Conservation (phyloP, 2,329 filamentous ascomycete genomes). For the Aspergillus novofumigatus region DNA sequence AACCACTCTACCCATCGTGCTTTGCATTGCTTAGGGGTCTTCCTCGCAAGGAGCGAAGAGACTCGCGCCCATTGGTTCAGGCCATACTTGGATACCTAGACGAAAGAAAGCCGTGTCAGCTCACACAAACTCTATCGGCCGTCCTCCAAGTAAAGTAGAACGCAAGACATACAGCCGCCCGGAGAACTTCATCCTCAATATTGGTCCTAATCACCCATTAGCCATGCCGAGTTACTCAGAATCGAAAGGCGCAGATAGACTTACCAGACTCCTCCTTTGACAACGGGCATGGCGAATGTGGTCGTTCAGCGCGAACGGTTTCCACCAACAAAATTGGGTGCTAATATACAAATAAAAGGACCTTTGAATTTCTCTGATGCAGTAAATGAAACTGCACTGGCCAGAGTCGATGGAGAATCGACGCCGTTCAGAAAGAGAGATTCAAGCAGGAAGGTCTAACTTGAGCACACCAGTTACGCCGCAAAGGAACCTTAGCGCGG, state of each 20-base stretch:
- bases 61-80: slow-evolving; percentile 98
- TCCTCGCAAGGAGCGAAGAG: slow-evolving; percentile 91
- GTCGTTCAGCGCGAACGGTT: neutral
- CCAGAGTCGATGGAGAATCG: slow-evolving; percentile 12
- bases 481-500: slow-evolving; percentile 24
- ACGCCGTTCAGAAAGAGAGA: slow-evolving; percentile 19
- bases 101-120: slow-evolving; percentile 5
- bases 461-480: slow-evolving; percentile 2
- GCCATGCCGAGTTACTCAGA: neutral
- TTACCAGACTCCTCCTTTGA: slow-evolving; percentile 62
- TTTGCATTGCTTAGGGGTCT: slow-evolving; percentile 99
- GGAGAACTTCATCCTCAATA: slow-evolving; percentile 90
- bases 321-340: neutral
- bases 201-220: slow-evolving; percentile 50
- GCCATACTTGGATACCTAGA: slow-evolving; percentile 78
- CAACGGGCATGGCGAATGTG: slow-evolving; percentile 54
- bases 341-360: neutral
- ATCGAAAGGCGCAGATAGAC: slow-evolving; percentile 7
- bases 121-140: neutral
- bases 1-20: slow-evolving; percentile 98
- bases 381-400: neutral
- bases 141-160: neutral
- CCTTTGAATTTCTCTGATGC: neutral
- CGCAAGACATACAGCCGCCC: slow-evolving; percentile 61
- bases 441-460: slow-evolving; percentile 2